Conservation (phyloP, 2,329 filamentous ascomycete species). For the Drechslera avenae region DNA sequence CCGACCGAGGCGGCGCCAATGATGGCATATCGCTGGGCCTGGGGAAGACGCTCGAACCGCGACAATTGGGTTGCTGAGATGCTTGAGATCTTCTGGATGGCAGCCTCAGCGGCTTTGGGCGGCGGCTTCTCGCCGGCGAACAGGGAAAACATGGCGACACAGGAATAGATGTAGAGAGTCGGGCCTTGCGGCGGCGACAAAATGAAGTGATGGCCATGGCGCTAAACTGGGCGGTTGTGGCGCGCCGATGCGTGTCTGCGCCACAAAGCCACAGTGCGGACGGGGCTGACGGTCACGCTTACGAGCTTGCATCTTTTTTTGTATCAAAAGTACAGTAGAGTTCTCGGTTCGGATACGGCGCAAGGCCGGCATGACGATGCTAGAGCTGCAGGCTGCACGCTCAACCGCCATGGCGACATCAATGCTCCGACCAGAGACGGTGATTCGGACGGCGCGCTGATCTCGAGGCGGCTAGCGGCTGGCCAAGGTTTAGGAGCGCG, state of each 20-base stretch:
- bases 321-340: no score
- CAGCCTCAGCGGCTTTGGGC: slow-evolving; percentile 11
- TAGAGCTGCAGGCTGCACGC: slow-evolving; percentile 4
- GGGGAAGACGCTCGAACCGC: slow-evolving; percentile 24
- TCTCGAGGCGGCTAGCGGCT: slow-evolving; percentile 19
- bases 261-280: not conserved
- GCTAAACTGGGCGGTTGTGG: slow-evolving; percentile 17
- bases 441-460: slow-evolving; percentile 11
- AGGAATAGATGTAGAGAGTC: slow-evolving; percentile 24
- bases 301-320: not conserved
- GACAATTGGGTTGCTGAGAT: slow-evolving; percentile 16
- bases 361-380: not conserved
- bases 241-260: slow-evolving; percentile 6
- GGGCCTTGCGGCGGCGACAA: slow-evolving; percentile 23
- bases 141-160: slow-evolving; percentile 18
- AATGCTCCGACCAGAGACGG: slow-evolving; percentile 6
- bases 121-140: slow-evolving; percentile 27
- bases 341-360: slow-evolving; percentile 1
- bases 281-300: not conserved
- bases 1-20: slow-evolving; percentile 37
- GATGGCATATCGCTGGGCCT: slow-evolving; percentile 24
- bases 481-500: slow-evolving; percentile 18
- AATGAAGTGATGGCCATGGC: slow-evolving; percentile 24
- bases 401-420: slow-evolving; percentile 7
- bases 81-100: slow-evolving; percentile 16